A percentile compares a stretch with the other conserved stretches of the same genome.
phyloP scores from a whole-genome alignment of 257 asterid species.

The Salvia splendens region DNA sequence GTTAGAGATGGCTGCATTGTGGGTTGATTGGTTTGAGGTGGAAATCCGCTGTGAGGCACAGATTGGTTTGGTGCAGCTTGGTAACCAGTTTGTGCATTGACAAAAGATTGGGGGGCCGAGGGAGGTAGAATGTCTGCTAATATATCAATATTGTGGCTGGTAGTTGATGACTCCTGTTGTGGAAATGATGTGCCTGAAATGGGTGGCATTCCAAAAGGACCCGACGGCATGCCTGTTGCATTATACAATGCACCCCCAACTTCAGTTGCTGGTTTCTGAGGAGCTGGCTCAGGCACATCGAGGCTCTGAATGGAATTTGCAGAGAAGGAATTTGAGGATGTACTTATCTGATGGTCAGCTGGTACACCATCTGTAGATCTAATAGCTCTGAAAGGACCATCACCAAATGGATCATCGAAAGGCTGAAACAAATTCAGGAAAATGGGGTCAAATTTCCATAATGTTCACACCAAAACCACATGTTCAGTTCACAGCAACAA shows the following conservation, averaged over 20 bases:
- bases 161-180: slow-evolving; percentile 53
- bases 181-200: slow-evolving; percentile 43
- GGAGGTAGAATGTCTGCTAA: slow-evolving; percentile 95
- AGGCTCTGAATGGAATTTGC: slow-evolving; percentile 43
- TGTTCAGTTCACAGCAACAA: not conserved
- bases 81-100: slow-evolving; percentile 43
- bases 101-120: slow-evolving; percentile 49
- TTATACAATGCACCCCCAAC: slow-evolving; percentile 45
- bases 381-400: slow-evolving; percentile 85
- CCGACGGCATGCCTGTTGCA: slow-evolving; percentile 37
- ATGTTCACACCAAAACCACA: not conserved
- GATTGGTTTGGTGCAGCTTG: slow-evolving; percentile 43
- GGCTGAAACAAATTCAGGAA: slow-evolving; percentile 48
- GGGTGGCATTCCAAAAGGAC: slow-evolving; percentile 43
- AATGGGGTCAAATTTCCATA: not conserved
- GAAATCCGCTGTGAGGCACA: slow-evolving; percentile 39
- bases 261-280: slow-evolving; percentile 46
- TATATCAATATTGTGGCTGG: slow-evolving; percentile 63
- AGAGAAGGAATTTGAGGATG: slow-evolving; percentile 45
- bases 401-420: slow-evolving; percentile 95
- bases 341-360: slow-evolving; percentile 41
- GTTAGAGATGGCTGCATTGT: slow-evolving; percentile 39
- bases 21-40: slow-evolving; percentile 47
- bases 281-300: slow-evolving; percentile 41
- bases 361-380: slow-evolving; percentile 47